A percentile compares a stretch with the other conserved stretches of the same genome.
Evolutionary conservation across 2,329 filamentous ascomycete species (phyloP).

Genomic region (Anthostomella pinea): DNA sequence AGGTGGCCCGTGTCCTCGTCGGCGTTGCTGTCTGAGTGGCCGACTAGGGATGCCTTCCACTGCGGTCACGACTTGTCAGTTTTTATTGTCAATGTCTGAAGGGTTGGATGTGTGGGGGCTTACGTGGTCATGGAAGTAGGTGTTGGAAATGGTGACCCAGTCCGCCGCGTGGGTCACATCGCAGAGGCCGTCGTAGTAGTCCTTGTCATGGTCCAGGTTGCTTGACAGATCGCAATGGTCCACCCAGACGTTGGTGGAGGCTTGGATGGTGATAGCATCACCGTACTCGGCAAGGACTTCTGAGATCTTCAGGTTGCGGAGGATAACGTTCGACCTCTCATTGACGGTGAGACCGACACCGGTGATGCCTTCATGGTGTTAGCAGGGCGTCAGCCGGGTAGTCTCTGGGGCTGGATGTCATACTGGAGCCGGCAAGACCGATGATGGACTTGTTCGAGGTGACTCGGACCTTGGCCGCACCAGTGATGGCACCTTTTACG

Average conservation of each 20-base stretch:
- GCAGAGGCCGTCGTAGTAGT: conserved; percentile 67
- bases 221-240: conserved; percentile 66
- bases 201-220: conserved; percentile 59
- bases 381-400: conserved; percentile 1
- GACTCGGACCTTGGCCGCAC: conserved; percentile 41
- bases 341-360: conserved; percentile 53
- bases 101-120: background rate
- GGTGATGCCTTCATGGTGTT: conserved; percentile 30
- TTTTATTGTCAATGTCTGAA: background rate
- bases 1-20: conserved; percentile 64
- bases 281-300: conserved; percentile 55
- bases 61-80: background rate
- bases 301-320: conserved; percentile 59
- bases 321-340: conserved; percentile 55
- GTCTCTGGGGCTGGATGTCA: conserved; percentile 6
- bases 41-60: conserved; percentile 37
- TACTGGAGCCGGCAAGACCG: conserved; percentile 38
- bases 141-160: conserved; percentile 52
- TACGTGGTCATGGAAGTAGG: conserved; percentile 49
- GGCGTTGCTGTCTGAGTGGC: conserved; percentile 54
- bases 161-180: conserved; percentile 63
- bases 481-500: conserved; percentile 43
- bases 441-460: conserved; percentile 51
- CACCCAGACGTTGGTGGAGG: conserved; percentile 60
- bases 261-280: conserved; percentile 59